phyloP scores from a whole-genome alignment of 306 rosid genomes.

The Gastrolobium villosum region DNA sequence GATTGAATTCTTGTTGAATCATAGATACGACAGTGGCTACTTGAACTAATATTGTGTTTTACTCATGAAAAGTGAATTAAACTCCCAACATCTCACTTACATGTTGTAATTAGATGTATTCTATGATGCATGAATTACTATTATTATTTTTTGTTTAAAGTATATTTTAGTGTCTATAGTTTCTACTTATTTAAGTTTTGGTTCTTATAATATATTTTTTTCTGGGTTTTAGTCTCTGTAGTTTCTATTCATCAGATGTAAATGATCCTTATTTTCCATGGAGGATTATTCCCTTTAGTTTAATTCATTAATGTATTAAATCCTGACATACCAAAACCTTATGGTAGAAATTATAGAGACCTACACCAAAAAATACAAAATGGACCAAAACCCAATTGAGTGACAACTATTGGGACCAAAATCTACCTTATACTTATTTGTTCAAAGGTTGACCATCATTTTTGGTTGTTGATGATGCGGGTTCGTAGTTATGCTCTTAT shows the following conservation, averaged over 20 bases:
- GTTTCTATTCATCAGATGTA: not conserved
- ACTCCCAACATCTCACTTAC: not conserved
- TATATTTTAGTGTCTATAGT: not conserved
- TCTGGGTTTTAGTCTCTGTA: not conserved
- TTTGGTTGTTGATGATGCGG: slow-evolving; percentile 6
- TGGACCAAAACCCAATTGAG: slow-evolving; percentile 12
- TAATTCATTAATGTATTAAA: not conserved
- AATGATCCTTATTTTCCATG: slow-evolving; percentile 12
- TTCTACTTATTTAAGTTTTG: not conserved
- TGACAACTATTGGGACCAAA: slow-evolving; percentile 23
- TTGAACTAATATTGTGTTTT: not conserved
- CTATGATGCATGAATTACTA: slow-evolving; percentile 11
- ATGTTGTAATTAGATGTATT: slow-evolving; percentile 12
- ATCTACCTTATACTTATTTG: not conserved
- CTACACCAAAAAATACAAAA: not conserved
- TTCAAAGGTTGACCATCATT: slow-evolving; percentile 13
- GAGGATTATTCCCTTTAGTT: not conserved
- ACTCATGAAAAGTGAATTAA: slow-evolving; percentile 8
- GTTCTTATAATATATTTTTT: not conserved
- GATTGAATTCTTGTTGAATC: slow-evolving; percentile 20
- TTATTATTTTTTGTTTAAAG: not conserved
- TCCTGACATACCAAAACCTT: too few relatives aligned
- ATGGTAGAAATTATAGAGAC: too few relatives aligned
- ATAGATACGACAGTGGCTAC: not conserved
- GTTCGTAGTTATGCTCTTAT: slow-evolving; percentile 19